Evolutionary conservation across 179 eudicot genomes (phyloP).

Genomic region (Corrigiola litoralis): DNA sequence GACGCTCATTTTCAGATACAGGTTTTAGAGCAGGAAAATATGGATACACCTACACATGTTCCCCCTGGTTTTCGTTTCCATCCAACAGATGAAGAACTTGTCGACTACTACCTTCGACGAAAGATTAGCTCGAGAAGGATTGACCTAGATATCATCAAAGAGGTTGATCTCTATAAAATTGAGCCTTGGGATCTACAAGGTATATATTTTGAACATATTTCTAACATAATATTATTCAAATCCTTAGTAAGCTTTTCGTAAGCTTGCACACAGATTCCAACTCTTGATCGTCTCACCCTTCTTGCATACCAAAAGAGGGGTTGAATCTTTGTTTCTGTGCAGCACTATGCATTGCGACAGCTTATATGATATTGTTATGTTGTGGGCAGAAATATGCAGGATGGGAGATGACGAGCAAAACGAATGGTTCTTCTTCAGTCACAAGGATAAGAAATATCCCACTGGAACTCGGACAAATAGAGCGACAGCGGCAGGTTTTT

Average conservation of each 20-base stretch:
- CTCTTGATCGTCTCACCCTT: too few relatives aligned
- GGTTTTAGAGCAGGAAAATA: slow-evolving; percentile 14
- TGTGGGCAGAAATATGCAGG: slow-evolving; percentile 56
- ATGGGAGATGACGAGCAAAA: slow-evolving; percentile 66
- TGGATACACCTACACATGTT: slow-evolving; percentile 54
- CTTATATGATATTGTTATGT: not conserved
- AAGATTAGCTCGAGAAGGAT: slow-evolving; percentile 49
- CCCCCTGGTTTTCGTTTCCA: slow-evolving; percentile 86
- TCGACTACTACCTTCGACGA: slow-evolving; percentile 71
- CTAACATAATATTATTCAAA: not conserved
- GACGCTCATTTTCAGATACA: not conserved
- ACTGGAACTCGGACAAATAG: slow-evolving; percentile 69
- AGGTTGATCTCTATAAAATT: slow-evolving; percentile 75
- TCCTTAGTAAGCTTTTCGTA: too few relatives aligned
- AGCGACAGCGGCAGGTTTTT: slow-evolving; percentile 76
- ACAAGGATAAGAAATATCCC: slow-evolving; percentile 50
- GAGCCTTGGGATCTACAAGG: slow-evolving; percentile 84
- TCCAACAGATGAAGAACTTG: slow-evolving; percentile 83
- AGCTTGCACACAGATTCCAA: too few relatives aligned
- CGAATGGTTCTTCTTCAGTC: slow-evolving; percentile 82
- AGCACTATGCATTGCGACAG: not conserved
- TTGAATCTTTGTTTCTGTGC: not conserved
- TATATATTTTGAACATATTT: not conserved
- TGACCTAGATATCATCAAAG: slow-evolving; percentile 67
- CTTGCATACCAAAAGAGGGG: not conserved